Conservation (phyloP, 2,329 filamentous ascomycete genomes). For the Ascochyta pisi region DNA sequence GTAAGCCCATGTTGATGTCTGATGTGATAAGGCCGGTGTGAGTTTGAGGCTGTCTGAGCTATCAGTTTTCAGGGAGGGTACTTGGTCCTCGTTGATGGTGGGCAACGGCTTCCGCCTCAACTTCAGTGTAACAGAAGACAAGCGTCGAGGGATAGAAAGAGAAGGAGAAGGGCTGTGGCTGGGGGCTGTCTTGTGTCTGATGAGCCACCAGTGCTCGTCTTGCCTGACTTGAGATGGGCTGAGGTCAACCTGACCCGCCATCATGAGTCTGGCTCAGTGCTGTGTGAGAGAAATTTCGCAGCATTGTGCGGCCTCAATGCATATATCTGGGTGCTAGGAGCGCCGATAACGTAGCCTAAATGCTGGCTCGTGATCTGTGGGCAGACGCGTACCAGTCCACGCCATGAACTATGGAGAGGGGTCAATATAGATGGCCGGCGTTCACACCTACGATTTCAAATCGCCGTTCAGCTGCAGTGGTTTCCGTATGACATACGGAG, state of each 20-base stretch:
- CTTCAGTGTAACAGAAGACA: background rate
- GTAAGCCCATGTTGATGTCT: background rate
- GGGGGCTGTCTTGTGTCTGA: background rate
- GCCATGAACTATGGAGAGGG: background rate
- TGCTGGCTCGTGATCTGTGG: background rate
- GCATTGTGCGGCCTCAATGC: background rate
- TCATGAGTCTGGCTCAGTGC: background rate
- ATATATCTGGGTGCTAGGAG: background rate
- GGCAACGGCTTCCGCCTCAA: background rate
- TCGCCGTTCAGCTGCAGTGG: background rate
- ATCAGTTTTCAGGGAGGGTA: background rate
- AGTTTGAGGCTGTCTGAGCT: slow-evolving; percentile 7
- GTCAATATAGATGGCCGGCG: background rate
- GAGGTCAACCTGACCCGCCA: slow-evolving; percentile 1
- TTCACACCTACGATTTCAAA: background rate
- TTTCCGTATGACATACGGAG: background rate
- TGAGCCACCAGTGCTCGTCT: slow-evolving; percentile 1
- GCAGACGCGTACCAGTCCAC: background rate
- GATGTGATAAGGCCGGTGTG: background rate
- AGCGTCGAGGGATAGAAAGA: background rate
- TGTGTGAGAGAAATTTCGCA: background rate
- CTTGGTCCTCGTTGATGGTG: slow-evolving; percentile 1
- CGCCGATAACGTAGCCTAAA: background rate
- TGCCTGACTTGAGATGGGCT: slow-evolving; percentile 2
- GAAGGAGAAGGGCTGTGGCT: background rate